Conservation (phyloP, 139 green algal species). For the Chlorella vulgaris region DNA sequence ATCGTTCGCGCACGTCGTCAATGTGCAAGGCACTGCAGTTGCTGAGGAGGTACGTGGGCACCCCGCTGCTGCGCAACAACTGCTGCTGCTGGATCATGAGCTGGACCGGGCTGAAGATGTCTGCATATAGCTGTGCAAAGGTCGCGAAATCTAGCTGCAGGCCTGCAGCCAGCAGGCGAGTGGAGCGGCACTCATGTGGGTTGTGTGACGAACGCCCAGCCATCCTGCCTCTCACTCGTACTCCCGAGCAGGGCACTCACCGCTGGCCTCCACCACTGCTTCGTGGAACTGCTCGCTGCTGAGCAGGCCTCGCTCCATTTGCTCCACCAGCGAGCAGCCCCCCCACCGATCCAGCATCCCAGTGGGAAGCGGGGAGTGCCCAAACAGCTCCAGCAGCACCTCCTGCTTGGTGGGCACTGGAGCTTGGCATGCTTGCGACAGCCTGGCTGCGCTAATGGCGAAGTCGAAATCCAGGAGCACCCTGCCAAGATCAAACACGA, state of each 20-base stretch:
- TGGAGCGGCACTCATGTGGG: too few species aligned
- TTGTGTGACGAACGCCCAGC: too few species aligned
- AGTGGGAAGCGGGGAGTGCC: not conserved
- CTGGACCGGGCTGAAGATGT: conserved; percentile 16
- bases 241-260: too few species aligned
- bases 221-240: too few species aligned
- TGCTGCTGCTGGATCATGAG: conserved; percentile 23
- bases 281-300: conserved; percentile 5
- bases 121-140: conserved; percentile 16
- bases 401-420: not conserved
- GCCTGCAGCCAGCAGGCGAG: not conserved
- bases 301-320: conserved; percentile 24
- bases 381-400: conserved; percentile 29
- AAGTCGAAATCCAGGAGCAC: conserved; percentile 30
- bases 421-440: not conserved
- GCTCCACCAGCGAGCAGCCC: conserved; percentile 16
- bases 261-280: not conserved
- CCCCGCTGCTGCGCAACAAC: not conserved
- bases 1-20: not conserved
- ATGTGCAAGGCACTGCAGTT: conserved; percentile 4
- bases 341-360: conserved; percentile 9
- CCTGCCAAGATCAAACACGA: conserved; percentile 24
- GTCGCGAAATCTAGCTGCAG: not conserved
- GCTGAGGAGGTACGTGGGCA: not conserved
- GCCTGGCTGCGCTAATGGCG: not conserved